phyloP scores from a whole-genome alignment of 495 filamentous ascomycete species.

The Penicillium roqueforti region DNA sequence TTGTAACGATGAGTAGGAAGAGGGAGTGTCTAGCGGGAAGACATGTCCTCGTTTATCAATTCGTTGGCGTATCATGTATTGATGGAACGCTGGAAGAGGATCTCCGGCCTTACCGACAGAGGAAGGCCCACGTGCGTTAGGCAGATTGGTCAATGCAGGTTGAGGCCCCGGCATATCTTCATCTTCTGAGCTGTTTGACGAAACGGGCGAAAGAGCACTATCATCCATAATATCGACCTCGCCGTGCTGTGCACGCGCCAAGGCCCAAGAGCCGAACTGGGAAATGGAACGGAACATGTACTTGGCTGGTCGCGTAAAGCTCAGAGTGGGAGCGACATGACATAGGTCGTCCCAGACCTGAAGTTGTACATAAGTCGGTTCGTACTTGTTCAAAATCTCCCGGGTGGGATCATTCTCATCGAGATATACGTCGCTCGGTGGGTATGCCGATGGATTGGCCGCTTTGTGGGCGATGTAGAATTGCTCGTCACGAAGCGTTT shows the following conservation, averaged over 20 bases:
- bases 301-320: constrained; percentile 90
- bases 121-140: constrained; percentile 18
- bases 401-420: constrained; percentile 57
- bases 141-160: constrained; percentile 20
- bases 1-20: constrained; percentile 57
- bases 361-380: constrained; percentile 86
- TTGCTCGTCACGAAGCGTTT: constrained; percentile 88
- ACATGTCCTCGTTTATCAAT: constrained; percentile 73
- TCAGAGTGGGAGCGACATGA: constrained; percentile 84
- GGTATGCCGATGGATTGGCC: constrained; percentile 70
- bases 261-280: constrained; percentile 86
- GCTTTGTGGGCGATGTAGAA: constrained; percentile 94
- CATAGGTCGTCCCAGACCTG: constrained; percentile 96
- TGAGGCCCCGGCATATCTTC: constrained; percentile 21
- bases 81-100: constrained; percentile 67
- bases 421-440: constrained; percentile 61
- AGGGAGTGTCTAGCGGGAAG: constrained; percentile 57
- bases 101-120: constrained; percentile 78
- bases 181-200: constrained; percentile 48
- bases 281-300: constrained; percentile 88
- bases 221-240: constrained; percentile 79
- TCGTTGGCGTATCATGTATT: constrained; percentile 87
- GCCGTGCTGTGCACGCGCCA: constrained; percentile 74
- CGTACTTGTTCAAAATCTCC: constrained; percentile 56
- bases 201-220: constrained; percentile 70